Evolutionary conservation across 2,329 filamentous ascomycete genomes (phyloP).

Genomic region (Colletotrichum plurivorum): DNA sequence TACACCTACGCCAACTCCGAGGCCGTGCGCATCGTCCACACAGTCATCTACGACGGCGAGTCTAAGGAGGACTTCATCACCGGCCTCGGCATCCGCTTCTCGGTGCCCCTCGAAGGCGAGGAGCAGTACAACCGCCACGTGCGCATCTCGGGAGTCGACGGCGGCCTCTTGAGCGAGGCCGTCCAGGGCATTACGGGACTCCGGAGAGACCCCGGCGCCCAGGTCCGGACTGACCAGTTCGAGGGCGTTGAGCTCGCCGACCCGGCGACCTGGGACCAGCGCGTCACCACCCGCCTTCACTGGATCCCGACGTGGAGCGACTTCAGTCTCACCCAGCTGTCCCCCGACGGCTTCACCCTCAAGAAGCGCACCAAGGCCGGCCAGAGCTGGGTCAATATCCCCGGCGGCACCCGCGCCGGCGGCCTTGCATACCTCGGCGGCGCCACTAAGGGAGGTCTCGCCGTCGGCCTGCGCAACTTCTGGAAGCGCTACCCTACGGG

Average conservation of each 20-base stretch:
- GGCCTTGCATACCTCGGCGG: conserved; percentile 73
- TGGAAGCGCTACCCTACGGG: conserved; percentile 75
- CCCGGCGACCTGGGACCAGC: conserved; percentile 60
- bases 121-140: conserved; percentile 72
- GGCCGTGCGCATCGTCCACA: conserved; percentile 68
- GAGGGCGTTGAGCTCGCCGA: conserved; percentile 61
- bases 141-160: conserved; percentile 67
- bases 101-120: conserved; percentile 66
- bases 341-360: conserved; percentile 71
- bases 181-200: conserved; percentile 73
- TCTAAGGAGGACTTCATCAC: conserved; percentile 65
- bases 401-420: conserved; percentile 67
- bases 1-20: conserved; percentile 72
- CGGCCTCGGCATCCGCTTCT: conserved; percentile 68
- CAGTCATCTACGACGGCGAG: conserved; percentile 68
- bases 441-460: conserved; percentile 70
- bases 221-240: conserved; percentile 64
- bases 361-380: conserved; percentile 72
- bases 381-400: conserved; percentile 71
- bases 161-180: conserved; percentile 69
- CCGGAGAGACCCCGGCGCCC: conserved; percentile 65
- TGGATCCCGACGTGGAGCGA: conserved; percentile 73
- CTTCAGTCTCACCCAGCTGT: conserved; percentile 70
- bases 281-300: conserved; percentile 61
- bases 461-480: conserved; percentile 71